Conservation (phyloP, 352 stramenopile species). For the Phytophthora syringae region DNA sequence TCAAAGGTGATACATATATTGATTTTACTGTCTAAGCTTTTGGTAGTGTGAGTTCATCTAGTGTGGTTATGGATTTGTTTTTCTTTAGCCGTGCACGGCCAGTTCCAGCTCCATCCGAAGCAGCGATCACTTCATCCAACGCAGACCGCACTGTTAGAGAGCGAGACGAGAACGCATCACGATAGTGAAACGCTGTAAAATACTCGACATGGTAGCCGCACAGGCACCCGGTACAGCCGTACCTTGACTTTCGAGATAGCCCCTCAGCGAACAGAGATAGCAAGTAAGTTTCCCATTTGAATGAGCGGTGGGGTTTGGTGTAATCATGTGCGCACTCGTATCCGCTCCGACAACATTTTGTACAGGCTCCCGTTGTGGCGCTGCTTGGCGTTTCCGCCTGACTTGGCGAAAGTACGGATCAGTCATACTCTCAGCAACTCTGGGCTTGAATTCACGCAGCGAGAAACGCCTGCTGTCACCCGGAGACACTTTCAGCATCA, state of each 20-base stretch:
- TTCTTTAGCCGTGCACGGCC: background rate
- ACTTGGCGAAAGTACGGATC: background rate
- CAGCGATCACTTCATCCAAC: conserved; percentile 1
- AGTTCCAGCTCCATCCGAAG: background rate
- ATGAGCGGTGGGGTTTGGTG: background rate
- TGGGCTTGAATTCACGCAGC: conserved; percentile 8
- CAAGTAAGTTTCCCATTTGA: background rate
- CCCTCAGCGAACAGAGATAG: background rate
- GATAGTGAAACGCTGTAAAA: conserved; percentile 15
- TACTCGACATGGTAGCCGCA: conserved; percentile 6
- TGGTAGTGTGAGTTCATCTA: conserved; percentile 9
- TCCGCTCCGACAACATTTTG: background rate
- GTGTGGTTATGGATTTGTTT: conserved; percentile 1
- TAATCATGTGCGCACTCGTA: background rate
- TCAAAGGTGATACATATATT: background rate
- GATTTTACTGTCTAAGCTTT: background rate
- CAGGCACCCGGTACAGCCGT: conserved; percentile 5
- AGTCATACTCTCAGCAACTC: conserved; percentile 5
- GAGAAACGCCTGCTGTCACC: background rate
- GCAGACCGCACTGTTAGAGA: background rate
- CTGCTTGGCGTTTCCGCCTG: conserved; percentile 1
- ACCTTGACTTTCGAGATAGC: background rate
- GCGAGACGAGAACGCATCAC: background rate
- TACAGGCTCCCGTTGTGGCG: background rate
- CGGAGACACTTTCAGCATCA: background rate